These are phyloP conservation scores for Gloeostereum incarnatum DNA, from an alignment of 768 basidiomycete genomes.

Conservation along the genomic window DNA sequence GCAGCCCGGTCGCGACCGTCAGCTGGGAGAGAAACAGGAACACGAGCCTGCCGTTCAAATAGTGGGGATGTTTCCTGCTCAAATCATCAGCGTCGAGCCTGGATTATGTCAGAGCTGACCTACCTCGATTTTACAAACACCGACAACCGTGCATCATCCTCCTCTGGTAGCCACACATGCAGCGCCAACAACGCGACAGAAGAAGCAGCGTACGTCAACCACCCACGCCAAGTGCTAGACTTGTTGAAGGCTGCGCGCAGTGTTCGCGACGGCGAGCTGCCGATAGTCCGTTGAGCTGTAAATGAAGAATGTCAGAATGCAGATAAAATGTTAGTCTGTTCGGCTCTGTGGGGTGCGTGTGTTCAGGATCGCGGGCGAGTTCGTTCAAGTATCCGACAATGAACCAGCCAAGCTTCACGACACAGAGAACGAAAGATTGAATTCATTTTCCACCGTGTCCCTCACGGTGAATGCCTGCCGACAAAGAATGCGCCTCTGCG, in stretches of 20 bases:
- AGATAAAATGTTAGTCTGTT: conserved; percentile 39
- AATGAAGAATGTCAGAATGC: conserved; percentile 49
- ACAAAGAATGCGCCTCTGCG: too few relatives aligned
- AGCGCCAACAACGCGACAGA: conserved; percentile 31
- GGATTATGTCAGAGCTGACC: conserved; percentile 20
- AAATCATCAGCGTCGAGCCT: background rate
- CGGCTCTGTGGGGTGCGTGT: conserved; percentile 40
- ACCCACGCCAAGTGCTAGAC: conserved; percentile 32
- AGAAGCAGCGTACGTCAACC: conserved; percentile 37
- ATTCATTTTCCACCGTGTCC: too few relatives aligned
- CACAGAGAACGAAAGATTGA: too few relatives aligned
- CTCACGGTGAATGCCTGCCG: too few relatives aligned
- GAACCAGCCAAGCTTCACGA: too few relatives aligned
- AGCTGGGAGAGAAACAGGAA: conserved; percentile 50
- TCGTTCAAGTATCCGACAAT: too few relatives aligned
- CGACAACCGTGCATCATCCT: conserved; percentile 31
- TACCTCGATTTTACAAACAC: conserved; percentile 66
- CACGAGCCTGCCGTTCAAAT: conserved; percentile 60
- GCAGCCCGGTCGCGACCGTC: conserved; percentile 33
- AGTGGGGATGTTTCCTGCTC: conserved; percentile 62
- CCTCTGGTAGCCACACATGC: conserved; percentile 29
- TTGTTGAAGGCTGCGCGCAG: conserved; percentile 38
- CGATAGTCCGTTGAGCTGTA: conserved; percentile 35
- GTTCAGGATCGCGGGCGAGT: too few relatives aligned
- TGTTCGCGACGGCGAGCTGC: conserved; percentile 43